Evolutionary conservation across 1,139 yeast genomes (phyloP), one percentile per base, ranked within the genome.

Genomic region (Ogataea hybrid): DNA sequence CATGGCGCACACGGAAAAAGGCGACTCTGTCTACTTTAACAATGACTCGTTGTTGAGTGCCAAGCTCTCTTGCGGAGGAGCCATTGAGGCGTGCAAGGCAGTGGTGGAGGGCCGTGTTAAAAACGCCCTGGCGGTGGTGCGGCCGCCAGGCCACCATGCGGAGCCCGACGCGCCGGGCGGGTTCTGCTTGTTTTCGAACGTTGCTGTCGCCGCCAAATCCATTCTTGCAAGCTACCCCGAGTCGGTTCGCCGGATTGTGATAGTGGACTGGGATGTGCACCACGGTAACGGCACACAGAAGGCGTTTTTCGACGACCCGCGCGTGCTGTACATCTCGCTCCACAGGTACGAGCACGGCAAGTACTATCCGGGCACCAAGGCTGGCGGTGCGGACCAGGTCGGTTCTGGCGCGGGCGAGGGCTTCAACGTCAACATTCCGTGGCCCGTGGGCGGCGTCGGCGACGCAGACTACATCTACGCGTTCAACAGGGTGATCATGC

Each of bases 121-220:
- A 59, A 94, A 94, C 61, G 84, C 97, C 0, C 62, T 94, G 44
- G 99, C 98, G 0, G 87, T 94, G 11, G 96, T 94, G 11, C 77
- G 99, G 51, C 99, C 99, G 1, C 99, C 99, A 0, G 99, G 99
- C 2, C 99, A 94, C 65, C 99, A 94, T 61, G 97, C 98, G 1
- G 99, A 94, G 59, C 97, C 99, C 1, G 94, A 88, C 49, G 71
- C 89, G 15, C 96, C 98, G 0, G 97, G 96, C 33, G 99, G 99
- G 18, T 94, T 94, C 62, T 94, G 98, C 65, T 69, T 94, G 39
- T 94, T 94, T 61, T 85, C 95, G 50, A 94, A 94, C 58, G 99
- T 92, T 31, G 97, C 98, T 0, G 97, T 94, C 12, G 97, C 98
- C 2, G 96, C 97, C 10, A 86, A 86, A 57, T 81, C 84, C 46